phyloP scores from a whole-genome alignment of 2,329 filamentous ascomycete genomes.

The Dissoconium aciculare region DNA sequence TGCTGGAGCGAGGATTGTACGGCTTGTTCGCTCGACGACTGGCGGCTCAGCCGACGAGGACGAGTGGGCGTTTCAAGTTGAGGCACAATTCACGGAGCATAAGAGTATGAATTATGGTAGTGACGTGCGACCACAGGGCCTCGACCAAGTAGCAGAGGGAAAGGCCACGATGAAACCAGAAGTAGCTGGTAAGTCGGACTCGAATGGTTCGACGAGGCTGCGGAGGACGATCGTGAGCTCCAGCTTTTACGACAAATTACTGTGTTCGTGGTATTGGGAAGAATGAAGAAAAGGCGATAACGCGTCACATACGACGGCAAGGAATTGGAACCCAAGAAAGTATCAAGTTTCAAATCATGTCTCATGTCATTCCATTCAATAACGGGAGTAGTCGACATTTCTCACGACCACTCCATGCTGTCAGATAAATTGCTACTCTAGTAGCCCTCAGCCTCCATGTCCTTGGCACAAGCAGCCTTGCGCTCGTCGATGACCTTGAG shows the following conservation, averaged over 20 bases:
- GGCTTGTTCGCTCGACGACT: slow-evolving; percentile 22
- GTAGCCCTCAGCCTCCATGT: too few species aligned
- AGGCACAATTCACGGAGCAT: slow-evolving; percentile 68
- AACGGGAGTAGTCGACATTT: too few species aligned
- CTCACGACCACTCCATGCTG: too few species aligned
- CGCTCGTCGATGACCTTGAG: slow-evolving; percentile 62
- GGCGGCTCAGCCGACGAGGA: slow-evolving; percentile 24
- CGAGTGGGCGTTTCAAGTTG: slow-evolving; percentile 47
- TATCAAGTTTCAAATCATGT: too few species aligned
- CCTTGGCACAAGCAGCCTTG: slow-evolving; percentile 57
- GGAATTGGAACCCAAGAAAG: too few species aligned
- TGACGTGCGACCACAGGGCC: slow-evolving; percentile 42
- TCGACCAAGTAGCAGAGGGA: background rate
- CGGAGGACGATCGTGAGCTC: slow-evolving; percentile 46
- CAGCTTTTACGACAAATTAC: slow-evolving; percentile 59
- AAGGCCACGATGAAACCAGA: slow-evolving; percentile 1
- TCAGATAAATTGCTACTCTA: too few species aligned
- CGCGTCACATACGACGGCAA: too few species aligned
- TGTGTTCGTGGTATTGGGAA: slow-evolving; percentile 51
- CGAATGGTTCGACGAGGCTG: slow-evolving; percentile 11
- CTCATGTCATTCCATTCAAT: too few species aligned
- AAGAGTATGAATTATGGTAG: slow-evolving; percentile 92
- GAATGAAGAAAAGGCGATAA: too few species aligned
- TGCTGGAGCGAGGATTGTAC: slow-evolving; percentile 57
- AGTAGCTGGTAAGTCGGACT: too few species aligned